Evolutionary conservation across 257 asterid species (phyloP).

Genomic region (Vinca minor): DNA sequence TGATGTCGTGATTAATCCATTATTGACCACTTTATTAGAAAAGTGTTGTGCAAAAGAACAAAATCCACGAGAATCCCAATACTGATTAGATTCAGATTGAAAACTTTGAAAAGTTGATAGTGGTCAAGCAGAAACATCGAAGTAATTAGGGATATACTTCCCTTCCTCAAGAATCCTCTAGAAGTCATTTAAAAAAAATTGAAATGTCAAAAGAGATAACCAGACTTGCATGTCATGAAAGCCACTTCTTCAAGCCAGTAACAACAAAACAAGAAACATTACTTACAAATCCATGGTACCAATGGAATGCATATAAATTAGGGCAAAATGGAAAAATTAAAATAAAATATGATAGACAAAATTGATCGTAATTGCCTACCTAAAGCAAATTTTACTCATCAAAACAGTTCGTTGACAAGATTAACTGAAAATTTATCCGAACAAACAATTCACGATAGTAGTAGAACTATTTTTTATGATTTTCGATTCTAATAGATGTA

Average conservation of each 20-base stretch:
- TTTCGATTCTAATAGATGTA: too few relatives aligned
- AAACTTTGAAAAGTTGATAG: conserved; percentile 30
- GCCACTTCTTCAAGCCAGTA: conserved; percentile 17
- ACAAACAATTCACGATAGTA: too few relatives aligned
- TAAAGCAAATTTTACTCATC: too few relatives aligned
- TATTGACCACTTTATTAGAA: conserved; percentile 24
- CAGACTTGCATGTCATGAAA: conserved; percentile 27
- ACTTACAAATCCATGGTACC: not conserved
- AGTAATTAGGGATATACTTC: conserved; percentile 39
- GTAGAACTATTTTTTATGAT: too few relatives aligned
- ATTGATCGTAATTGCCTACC: too few relatives aligned
- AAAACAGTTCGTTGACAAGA: too few relatives aligned
- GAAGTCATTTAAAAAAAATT: conserved; percentile 45
- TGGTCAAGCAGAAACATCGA: conserved; percentile 35
- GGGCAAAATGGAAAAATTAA: too few relatives aligned
- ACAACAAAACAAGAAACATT: conserved; percentile 7
- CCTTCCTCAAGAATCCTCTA: conserved; percentile 54
- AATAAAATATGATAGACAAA: too few relatives aligned
- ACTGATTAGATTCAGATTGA: conserved; percentile 24
- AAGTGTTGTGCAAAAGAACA: conserved; percentile 29
- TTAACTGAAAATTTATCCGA: too few relatives aligned
- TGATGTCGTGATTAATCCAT: conserved; percentile 23
- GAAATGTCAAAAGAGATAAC: conserved; percentile 25
- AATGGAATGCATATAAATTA: too few relatives aligned
- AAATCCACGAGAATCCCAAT: conserved; percentile 25